Base-by-base conservation (phyloP, 192 early-diverging fungal species). In the Podila verticillata region DNA sequence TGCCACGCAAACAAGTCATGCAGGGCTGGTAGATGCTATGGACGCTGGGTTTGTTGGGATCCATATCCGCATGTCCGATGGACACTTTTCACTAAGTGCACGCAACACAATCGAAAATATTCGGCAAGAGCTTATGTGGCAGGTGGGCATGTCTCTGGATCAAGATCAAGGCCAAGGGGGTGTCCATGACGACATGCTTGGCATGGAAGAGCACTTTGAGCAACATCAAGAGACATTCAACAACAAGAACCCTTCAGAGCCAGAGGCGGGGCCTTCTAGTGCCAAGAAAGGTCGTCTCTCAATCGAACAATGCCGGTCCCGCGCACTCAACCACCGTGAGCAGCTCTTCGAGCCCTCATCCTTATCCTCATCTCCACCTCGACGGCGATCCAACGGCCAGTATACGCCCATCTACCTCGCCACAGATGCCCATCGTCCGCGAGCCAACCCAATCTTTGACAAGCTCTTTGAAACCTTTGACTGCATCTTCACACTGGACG, bases 361-460 rank as follows among this genome's bases (percentile, higher is more conserved):
- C 8, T 5, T 49, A 12, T 20, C 29, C 9, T 2, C 15, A 1
- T 20, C 29, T 10, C 29, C 15, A 61, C 74, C 68, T 29, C 48
- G 26, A 58, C 62, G 74, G 10, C 73, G 72, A n/a, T 78, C 71
- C 31, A 71, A 77, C 57, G 70, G 74, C 30, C 59, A 54, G 0
- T 73, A 68, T 20, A 86, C 88, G 3, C 73, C 82, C 31, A 83
- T 89, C 4, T 89, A 84, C 34, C 84, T 89, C 10, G 88, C 86
- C 7, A 89, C 88, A 3, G 88, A 89, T 57, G 82, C 84, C 1
- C 83, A 77, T 15, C 70, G 68, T 3, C 87, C 87, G 3, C 77
- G 86, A 13, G 62, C 51, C 0, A 84, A 88, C 59, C 85, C 85
- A 0, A 68, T 90, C 24, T 83, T 88, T 57, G 71, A 72, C n/a